Evolutionary conservation across 2,329 filamentous ascomycete species (phyloP).

Genomic region (Neoarthrinium moseri): DNA sequence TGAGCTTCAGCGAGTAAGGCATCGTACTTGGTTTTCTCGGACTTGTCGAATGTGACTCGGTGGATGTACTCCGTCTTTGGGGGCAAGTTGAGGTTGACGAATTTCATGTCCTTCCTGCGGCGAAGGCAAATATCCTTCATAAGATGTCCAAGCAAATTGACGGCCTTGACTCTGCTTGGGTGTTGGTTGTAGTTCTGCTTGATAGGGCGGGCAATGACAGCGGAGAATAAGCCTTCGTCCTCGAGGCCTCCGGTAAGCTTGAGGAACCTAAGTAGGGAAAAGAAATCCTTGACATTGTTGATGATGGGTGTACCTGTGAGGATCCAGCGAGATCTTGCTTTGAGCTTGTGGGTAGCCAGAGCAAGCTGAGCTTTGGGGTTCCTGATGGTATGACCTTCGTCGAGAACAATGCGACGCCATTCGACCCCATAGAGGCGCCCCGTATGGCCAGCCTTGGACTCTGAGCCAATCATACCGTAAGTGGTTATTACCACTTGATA

Average conservation of each 20-base stretch:
- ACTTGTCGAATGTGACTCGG: slow-evolving; percentile 67
- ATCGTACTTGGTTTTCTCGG: slow-evolving; percentile 77
- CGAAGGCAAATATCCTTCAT: slow-evolving; percentile 81
- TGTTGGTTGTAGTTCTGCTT: slow-evolving; percentile 6
- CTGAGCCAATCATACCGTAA: slow-evolving; percentile 72
- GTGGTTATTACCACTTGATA: slow-evolving; percentile 82
- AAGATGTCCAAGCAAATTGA: slow-evolving; percentile 68
- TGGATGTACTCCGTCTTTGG: slow-evolving; percentile 76
- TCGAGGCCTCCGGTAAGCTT: slow-evolving; percentile 74
- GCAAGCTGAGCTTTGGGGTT: slow-evolving; percentile 74
- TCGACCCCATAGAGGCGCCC: slow-evolving; percentile 47
- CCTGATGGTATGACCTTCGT: slow-evolving; percentile 81
- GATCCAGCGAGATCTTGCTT: slow-evolving; percentile 74
- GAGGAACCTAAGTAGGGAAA: slow-evolving; percentile 76
- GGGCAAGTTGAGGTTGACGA: slow-evolving; percentile 78
- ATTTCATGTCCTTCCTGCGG: slow-evolving; percentile 84
- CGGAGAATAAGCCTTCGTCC: slow-evolving; percentile 70
- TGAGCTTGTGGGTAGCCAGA: slow-evolving; percentile 63
- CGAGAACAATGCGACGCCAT: slow-evolving; percentile 78
- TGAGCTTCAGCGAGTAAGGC: slow-evolving; percentile 73
- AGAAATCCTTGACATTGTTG: slow-evolving; percentile 79
- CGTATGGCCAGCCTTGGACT: slow-evolving; percentile 52
- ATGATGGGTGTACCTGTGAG: slow-evolving; percentile 81
- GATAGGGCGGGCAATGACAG: slow-evolving; percentile 63
- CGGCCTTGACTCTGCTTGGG: slow-evolving; percentile 34